Evolutionary conservation across 2,329 filamentous ascomycete genomes (phyloP), one percentile per base, ranked within the genome.

Genomic region (Corynespora cassiicola): DNA sequence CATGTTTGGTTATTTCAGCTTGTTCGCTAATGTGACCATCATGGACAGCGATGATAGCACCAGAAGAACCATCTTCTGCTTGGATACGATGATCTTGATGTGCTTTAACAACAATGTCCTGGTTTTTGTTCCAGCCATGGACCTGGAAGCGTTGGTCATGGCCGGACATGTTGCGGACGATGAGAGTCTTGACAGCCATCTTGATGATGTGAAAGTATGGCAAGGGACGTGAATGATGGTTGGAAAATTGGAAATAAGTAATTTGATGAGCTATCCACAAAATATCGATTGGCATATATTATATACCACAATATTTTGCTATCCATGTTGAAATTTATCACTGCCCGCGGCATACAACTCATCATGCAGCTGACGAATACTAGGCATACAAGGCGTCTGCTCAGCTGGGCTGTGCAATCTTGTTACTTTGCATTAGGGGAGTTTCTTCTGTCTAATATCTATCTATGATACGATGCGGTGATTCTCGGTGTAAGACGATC

Each of bases 21-120:
- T 71, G 68, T 42, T 72, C 69, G 25, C 68, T 64, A 33, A 69
- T 65, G 12, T 60, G 49, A 20, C 65, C 66, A 15, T 66, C 64
- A 36, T 71, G 69, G 2, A 70, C 49, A 18, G 69, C 67, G 31
- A 72, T 71, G 33, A 71, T 67, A 18, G 69, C 69, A 5, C 69
- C 69, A 0, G 62, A 68, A 5, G 60, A 56, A 11, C 60, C 56
- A 39, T 70, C 66, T 6, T 60, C 45, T 8, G 66, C 68, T 48
- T 42, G 22, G n/a, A 45, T 31, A 7, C 20, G 26, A 19, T 22
- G 21, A 24, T 45, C 42, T 10, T 15, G 15, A 16, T 62, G 52
- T 1, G 63, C 52, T 9, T 49, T 43, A 31, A 70, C 61, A 2
- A 48, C 57, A 29, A 70, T 45, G 36, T 68, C 59, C 35, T 67